Evolutionary conservation across 805 yeast genomes (phyloP), one percentile per base, ranked within the genome.

Genomic region (Ogataea dorogensis): DNA sequence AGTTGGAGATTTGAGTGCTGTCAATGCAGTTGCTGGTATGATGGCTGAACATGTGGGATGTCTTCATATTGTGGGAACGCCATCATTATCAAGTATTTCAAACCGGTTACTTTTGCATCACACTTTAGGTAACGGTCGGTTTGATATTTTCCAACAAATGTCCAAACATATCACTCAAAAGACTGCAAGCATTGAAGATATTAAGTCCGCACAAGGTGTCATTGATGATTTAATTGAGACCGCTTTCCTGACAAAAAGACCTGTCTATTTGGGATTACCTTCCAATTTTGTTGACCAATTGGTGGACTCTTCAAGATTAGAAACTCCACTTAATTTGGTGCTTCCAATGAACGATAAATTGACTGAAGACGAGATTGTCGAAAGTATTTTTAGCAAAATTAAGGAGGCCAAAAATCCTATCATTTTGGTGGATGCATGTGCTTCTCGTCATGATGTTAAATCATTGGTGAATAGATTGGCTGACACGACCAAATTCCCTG

Each of bases 31-130:
- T 57, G 95, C 89, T 28, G 95, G 95, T 52, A 71, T 93, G 34
- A 86, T 78, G 65, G 89, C 95, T 46, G 95, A 86, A 64, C 94
- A 86, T 64, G 89, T 86, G 45, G 93, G 93, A 52, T 63, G 85
- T 49, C 65, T 86, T 47, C 94, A 86, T 65, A 75, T 86, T 51
- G 95, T 86, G 28, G 95, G 95, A 59, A 84, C 83, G 40, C 95
- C 95, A 47, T 79, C 91, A 37, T 68, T 77, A 53, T 68, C 81
- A 20, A 75, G 94, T 24, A 86, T 81, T 59, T 76, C 81, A 49
- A 73, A 80, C 59, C 82, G 81, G 51, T 67, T 83, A 62, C 64
- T 84, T 55, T 69, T 84, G 60, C 94, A 84, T 63, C 94, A 84
- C 66, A 85, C 93, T 38, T 70, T 84, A 53, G 94, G 93, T 58